phyloP scores from a whole-genome alignment of 768 basidiomycete species.

The Mycena indigotica region DNA sequence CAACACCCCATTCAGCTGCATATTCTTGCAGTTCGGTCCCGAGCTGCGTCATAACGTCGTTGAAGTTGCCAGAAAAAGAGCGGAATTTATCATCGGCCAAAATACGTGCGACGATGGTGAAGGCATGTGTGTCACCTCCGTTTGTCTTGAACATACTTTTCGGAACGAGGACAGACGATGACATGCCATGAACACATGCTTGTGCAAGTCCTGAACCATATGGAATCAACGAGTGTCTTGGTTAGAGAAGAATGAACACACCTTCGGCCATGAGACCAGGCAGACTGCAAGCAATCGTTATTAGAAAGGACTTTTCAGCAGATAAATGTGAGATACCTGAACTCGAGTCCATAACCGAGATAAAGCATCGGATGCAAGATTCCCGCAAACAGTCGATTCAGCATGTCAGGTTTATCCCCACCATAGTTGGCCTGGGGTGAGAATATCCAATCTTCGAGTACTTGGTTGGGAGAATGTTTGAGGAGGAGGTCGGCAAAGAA shows the following conservation, averaged over 20 bases:
- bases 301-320: neutral
- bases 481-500: constrained; percentile 13
- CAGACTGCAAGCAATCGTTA: constrained; percentile 25
- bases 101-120: constrained; percentile 58
- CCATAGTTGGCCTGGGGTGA: constrained; percentile 7
- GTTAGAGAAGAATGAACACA: constrained; percentile 22
- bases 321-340: constrained; percentile 30
- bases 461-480: neutral
- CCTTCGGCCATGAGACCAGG: constrained; percentile 59
- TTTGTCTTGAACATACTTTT: neutral
- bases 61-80: constrained; percentile 30
- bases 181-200: constrained; percentile 17
- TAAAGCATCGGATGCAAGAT: constrained; percentile 68
- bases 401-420: constrained; percentile 23
- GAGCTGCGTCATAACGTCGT: constrained; percentile 36
- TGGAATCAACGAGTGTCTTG: constrained; percentile 26
- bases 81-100: constrained; percentile 49
- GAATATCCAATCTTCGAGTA: constrained; percentile 17
- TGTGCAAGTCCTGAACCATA: constrained; percentile 31
- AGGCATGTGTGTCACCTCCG: constrained; percentile 38
- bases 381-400: constrained; percentile 49
- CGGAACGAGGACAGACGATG: neutral
- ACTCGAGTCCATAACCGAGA: constrained; percentile 60
- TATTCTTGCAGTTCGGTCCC: constrained; percentile 45
- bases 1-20: constrained; percentile 46